Evolutionary conservation across 345 rosid genomes (phyloP).

Genomic region (Eucalyptus regnans): DNA sequence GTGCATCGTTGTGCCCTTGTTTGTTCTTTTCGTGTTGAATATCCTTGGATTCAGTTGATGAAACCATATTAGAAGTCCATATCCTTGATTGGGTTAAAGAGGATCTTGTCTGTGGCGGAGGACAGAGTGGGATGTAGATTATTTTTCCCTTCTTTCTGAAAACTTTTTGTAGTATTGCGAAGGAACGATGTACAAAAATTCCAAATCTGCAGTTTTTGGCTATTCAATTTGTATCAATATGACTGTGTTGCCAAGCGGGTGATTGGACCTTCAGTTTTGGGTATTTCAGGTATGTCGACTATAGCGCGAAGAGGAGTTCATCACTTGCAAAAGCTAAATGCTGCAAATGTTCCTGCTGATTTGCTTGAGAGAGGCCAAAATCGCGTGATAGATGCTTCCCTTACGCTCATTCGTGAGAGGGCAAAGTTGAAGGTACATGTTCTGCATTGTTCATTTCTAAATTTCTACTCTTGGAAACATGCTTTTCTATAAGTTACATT

Average conservation of each 20-base stretch:
- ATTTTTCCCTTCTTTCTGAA: not conserved
- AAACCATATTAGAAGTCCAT: not conserved
- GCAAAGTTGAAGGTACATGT: slow-evolving; percentile 76
- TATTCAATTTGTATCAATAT: not conserved
- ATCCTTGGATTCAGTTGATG: not conserved
- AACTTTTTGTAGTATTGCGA: not conserved
- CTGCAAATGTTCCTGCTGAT: slow-evolving; percentile 46
- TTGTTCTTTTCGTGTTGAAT: not conserved
- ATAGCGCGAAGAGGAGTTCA: slow-evolving; percentile 45
- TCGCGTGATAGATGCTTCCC: slow-evolving; percentile 92
- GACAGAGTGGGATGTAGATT: not conserved
- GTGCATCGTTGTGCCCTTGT: not conserved
- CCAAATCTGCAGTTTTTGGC: not conserved
- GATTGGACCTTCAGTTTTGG: not conserved
- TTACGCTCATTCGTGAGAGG: slow-evolving; percentile 93
- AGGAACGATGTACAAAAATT: not conserved
- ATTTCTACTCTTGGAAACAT: not conserved
- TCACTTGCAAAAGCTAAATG: slow-evolving; percentile 44
- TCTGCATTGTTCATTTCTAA: not conserved
- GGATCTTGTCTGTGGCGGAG: not conserved
- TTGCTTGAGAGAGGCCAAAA: slow-evolving; percentile 69
- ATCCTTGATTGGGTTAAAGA: not conserved
- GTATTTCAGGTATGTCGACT: slow-evolving; percentile 33
- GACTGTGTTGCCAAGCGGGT: not conserved
- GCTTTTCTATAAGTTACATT: not conserved